Evolutionary conservation across 2,329 filamentous ascomycete species (phyloP).

Genomic region (Aspergillus fumigatus): DNA sequence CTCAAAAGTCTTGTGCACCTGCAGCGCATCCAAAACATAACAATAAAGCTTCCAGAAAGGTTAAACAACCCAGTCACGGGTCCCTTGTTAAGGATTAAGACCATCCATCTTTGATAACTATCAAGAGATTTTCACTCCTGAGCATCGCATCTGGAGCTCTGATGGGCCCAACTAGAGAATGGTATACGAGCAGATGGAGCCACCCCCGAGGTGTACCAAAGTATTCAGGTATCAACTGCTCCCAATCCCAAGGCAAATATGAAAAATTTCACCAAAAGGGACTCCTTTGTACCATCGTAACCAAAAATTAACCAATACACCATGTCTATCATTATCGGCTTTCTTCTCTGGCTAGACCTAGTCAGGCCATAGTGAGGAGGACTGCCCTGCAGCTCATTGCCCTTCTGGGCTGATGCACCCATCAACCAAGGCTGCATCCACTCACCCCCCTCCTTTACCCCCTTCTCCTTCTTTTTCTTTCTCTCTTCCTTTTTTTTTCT

Average conservation of each 20-base stretch:
- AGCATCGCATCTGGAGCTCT: background rate
- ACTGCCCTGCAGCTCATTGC: slow-evolving; percentile 23
- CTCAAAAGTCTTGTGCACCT: background rate
- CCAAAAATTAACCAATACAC: background rate
- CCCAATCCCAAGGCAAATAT: background rate
- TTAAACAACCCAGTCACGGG: background rate
- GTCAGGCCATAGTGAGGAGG: slow-evolving; percentile 6
- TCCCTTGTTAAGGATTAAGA: background rate
- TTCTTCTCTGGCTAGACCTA: slow-evolving; percentile 4
- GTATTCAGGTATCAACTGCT: background rate
- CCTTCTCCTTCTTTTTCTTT: slow-evolving; percentile 21
- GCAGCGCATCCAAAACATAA: background rate
- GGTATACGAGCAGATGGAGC: background rate
- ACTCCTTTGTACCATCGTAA: background rate
- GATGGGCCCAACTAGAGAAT: background rate
- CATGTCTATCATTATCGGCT: background rate
- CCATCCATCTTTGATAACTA: too few species aligned
- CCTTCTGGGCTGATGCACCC: slow-evolving; percentile 9
- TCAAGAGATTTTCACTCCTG: background rate
- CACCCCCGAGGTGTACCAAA: background rate
- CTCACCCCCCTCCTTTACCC: slow-evolving; percentile 14
- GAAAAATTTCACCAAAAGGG: background rate
- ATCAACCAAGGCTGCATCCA: background rate
- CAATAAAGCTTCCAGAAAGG: background rate
- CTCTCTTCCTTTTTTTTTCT: slow-evolving; percentile 20